These are phyloP conservation scores for Sugiyamaella grinbergsii DNA, from an alignment of 1,139 yeast species.

Conservation along the genomic window DNA sequence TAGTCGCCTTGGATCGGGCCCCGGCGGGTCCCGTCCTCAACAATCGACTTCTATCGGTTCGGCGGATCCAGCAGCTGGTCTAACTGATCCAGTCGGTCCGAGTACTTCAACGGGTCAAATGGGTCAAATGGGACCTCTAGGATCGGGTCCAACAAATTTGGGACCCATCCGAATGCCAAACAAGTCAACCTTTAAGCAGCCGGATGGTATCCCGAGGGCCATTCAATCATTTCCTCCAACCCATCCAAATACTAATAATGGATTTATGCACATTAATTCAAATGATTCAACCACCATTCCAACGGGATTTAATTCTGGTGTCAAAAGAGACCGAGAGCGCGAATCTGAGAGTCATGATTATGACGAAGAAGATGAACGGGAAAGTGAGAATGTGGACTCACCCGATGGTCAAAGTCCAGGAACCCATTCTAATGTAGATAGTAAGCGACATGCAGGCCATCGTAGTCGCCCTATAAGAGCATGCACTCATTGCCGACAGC, in stretches of 20 bases:
- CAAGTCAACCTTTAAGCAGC: too few species aligned
- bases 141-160: too few species aligned
- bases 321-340: slow-evolving; percentile 7
- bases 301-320: too few species aligned
- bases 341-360: slow-evolving; percentile 4
- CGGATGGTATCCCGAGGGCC: too few species aligned
- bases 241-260: not conserved
- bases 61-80: too few species aligned
- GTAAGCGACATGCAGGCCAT: slow-evolving; percentile 1
- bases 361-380: slow-evolving; percentile 7
- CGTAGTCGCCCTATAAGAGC: slow-evolving; percentile 76
- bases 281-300: not conserved
- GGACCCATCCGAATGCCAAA: too few species aligned
- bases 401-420: slow-evolving; percentile 12
- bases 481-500: slow-evolving; percentile 93
- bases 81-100: too few species aligned
- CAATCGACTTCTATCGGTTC: too few species aligned
- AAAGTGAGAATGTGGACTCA: slow-evolving; percentile 6
- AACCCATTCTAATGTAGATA: not conserved
- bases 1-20: too few species aligned
- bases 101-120: too few species aligned
- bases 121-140: too few species aligned
- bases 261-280: not conserved
- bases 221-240: not conserved
- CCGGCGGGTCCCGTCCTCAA: too few species aligned